Conservation (phyloP, 2,329 filamentous ascomycete genomes). For the Colletotrichum tamarilloi region DNA sequence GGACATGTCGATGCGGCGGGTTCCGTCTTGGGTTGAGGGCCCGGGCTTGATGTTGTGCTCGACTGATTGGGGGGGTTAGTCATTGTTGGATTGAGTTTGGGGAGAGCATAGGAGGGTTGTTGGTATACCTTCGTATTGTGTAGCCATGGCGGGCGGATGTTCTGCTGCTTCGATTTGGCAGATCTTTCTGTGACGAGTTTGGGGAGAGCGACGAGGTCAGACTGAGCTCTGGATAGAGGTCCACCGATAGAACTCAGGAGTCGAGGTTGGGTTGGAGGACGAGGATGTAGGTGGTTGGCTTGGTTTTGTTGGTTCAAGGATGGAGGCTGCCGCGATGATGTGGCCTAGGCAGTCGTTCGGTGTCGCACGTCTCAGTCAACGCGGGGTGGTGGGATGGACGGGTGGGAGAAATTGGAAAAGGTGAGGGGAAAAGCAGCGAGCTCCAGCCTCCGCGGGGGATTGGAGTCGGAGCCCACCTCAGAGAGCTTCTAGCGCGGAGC, state of each 20-base stretch:
- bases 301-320: neutral
- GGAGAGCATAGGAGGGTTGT: slow-evolving; percentile 20
- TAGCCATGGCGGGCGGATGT: slow-evolving; percentile 56
- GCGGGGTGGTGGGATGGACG: slow-evolving; percentile 9
- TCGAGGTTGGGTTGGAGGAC: neutral
- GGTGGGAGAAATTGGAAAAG: neutral
- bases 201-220: neutral
- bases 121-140: slow-evolving; percentile 65
- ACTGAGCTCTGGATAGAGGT: neutral
- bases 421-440: neutral
- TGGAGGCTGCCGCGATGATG: slow-evolving; percentile 33
- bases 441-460: neutral
- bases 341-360: slow-evolving; percentile 33
- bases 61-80: slow-evolving; percentile 53
- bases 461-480: neutral
- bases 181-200: neutral
- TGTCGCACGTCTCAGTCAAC: slow-evolving; percentile 30
- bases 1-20: slow-evolving; percentile 72
- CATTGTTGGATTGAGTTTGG: slow-evolving; percentile 2
- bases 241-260: too few species aligned
- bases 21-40: slow-evolving; percentile 51
- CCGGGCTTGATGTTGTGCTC: slow-evolving; percentile 70
- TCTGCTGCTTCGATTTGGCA: neutral
- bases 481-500: neutral
- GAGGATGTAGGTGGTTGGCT: neutral